Evolutionary conservation across 805 yeast species (phyloP).

Genomic region (Yamadazyma nakazawae): DNA sequence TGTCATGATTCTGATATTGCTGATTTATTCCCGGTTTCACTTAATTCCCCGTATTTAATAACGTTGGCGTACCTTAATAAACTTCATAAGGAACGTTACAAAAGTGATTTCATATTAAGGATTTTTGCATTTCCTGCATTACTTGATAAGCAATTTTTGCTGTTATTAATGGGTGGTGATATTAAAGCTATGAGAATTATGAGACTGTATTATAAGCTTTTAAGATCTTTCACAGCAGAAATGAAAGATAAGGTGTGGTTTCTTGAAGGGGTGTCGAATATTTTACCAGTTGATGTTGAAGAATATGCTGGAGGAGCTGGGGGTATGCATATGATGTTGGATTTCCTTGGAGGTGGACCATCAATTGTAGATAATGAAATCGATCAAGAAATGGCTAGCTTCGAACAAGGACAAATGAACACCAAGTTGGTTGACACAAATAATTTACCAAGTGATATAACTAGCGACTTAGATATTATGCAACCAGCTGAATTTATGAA

Average conservation of each 20-base stretch:
- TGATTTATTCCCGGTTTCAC: slow-evolving; percentile 82
- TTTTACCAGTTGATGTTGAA: slow-evolving; percentile 88
- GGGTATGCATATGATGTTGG: slow-evolving; percentile 90
- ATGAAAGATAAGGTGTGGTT: slow-evolving; percentile 93
- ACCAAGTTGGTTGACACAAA: slow-evolving; percentile 52
- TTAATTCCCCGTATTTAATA: slow-evolving; percentile 80
- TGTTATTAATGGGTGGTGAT: slow-evolving; percentile 80
- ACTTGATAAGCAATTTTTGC: slow-evolving; percentile 74
- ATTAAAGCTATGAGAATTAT: slow-evolving; percentile 85
- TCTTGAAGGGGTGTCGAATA: slow-evolving; percentile 84
- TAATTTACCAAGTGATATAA: slow-evolving; percentile 54
- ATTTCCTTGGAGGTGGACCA: slow-evolving; percentile 71
- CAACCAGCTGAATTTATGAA: slow-evolving; percentile 44
- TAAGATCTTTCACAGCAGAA: slow-evolving; percentile 78
- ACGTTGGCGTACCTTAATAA: slow-evolving; percentile 84
- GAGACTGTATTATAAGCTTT: slow-evolving; percentile 79
- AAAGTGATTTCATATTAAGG: slow-evolving; percentile 80
- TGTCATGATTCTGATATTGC: slow-evolving; percentile 86
- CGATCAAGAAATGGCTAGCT: slow-evolving; percentile 37
- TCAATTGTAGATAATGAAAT: slow-evolving; percentile 37
- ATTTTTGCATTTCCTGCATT: slow-evolving; percentile 93
- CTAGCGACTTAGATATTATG: slow-evolving; percentile 49
- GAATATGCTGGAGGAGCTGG: slow-evolving; percentile 84
- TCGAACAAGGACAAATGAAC: slow-evolving; percentile 43
- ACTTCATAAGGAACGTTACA: slow-evolving; percentile 74